Evolutionary conservation across 371 early-diverging fungal genomes (phyloP), one percentile per base, ranked within the genome.

Genomic region (Catenaria anguillulae): DNA sequence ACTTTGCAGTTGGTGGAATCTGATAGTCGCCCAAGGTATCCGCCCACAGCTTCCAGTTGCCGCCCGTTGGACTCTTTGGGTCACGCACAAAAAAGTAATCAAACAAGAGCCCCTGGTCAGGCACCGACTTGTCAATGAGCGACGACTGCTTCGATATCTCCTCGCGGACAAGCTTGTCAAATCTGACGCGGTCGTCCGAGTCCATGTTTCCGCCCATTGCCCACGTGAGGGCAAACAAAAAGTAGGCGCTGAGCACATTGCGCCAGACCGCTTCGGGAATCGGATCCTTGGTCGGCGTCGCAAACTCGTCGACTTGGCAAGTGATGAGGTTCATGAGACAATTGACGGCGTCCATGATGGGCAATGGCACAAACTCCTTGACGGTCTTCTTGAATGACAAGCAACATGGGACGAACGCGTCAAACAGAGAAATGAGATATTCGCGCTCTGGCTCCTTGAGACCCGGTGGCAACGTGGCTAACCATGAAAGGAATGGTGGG

Each of bases 1-100:
- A 80, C 37, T 76, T 71, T 0, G 79, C 75, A 26, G 69, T 70
- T 17, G 65, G 26, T 3, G 79, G 70, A 26, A 80, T 77, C n/a
- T 58, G 62, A 13, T 62, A 59, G 43, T 73, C 67, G 60, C 26
- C 66, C 54, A 56, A 68, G 64, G 61, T 66, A 74, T 68, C 59
- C 69, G 75, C 71, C 79, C 79, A 80, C 50, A 67, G 71, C 5
- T 73, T 63, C 81, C 81, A 80, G 60, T 12, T 77, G 54, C 79
- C 78, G 75, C 40, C 45, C 0, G 73, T 8, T 17, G 24, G 67
- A 34, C 61, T 69, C 21, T 74, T 66, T 50, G 74, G 73, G n/a
- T 75, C 75, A 29, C 61, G 59, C 26, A 70, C 66, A 6, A 76
- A 63, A 24, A 15, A 61, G 61, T 75, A 80, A 63, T 80, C 80